Evolutionary conservation across 2,329 filamentous ascomycete genomes (phyloP).

Genomic region (Tolypocladium cylindrosporum): DNA sequence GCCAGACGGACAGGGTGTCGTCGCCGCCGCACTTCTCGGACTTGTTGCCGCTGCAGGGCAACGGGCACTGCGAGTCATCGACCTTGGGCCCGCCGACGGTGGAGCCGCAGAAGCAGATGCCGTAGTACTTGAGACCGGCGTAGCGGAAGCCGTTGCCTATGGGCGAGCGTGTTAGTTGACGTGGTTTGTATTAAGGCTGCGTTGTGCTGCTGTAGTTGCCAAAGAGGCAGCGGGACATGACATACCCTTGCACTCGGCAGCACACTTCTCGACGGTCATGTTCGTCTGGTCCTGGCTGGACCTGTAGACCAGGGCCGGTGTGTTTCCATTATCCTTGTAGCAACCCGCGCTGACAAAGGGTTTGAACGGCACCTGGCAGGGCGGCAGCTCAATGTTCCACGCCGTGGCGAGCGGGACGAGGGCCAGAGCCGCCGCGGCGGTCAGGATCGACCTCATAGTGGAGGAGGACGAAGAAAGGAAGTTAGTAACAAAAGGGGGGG

Average conservation of each 20-base stretch:
- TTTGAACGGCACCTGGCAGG: slow-evolving; percentile 33
- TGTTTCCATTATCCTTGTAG: slow-evolving; percentile 26
- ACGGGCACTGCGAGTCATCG: slow-evolving; percentile 43
- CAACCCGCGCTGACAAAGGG: slow-evolving; percentile 40
- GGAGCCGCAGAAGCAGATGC: slow-evolving; percentile 42
- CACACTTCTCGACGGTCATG: slow-evolving; percentile 39
- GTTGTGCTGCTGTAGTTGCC: not conserved
- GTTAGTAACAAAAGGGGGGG: not conserved
- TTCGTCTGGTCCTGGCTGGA: slow-evolving; percentile 23
- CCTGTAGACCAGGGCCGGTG: slow-evolving; percentile 29
- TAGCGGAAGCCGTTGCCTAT: slow-evolving; percentile 38
- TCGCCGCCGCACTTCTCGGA: slow-evolving; percentile 37
- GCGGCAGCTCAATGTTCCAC: slow-evolving; percentile 32
- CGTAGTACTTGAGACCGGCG: slow-evolving; percentile 40
- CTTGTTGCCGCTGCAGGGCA: slow-evolving; percentile 38
- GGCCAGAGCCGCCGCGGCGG: slow-evolving; percentile 25
- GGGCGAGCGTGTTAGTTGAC: not conserved
- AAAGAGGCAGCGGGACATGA: not conserved
- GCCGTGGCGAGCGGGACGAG: slow-evolving; percentile 27
- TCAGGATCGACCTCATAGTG: slow-evolving; percentile 13
- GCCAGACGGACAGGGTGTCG: slow-evolving; percentile 34
- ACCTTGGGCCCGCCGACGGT: slow-evolving; percentile 43
- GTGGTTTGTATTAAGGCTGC: not conserved
- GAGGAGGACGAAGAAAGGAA: slow-evolving; percentile 5
- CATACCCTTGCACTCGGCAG: slow-evolving; percentile 38